phyloP scores from a whole-genome alignment of 2,329 filamentous ascomycete species.

The Aureobasidium vineae region DNA sequence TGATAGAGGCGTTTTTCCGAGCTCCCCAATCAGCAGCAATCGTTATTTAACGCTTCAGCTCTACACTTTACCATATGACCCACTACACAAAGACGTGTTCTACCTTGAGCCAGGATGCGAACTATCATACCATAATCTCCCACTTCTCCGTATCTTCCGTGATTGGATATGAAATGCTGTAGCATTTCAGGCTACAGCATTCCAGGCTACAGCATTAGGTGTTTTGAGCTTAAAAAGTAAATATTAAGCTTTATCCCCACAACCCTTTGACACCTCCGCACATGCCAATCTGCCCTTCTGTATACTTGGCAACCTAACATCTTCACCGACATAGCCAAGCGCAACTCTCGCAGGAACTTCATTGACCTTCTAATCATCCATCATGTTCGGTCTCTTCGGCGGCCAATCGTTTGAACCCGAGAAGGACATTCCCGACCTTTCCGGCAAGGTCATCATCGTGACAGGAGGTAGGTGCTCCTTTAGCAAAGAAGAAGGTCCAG shows the following conservation, averaged over 20 bases:
- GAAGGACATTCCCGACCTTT: constrained; percentile 43
- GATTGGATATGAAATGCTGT: neutral
- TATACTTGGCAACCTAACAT: neutral
- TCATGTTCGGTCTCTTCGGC: constrained; percentile 25
- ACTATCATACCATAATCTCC: neutral
- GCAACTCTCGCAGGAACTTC: neutral
- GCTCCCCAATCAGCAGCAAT: constrained; percentile 4
- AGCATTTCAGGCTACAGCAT: too few species aligned
- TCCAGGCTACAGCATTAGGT: too few species aligned
- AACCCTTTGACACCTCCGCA: neutral
- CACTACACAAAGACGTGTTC: too few species aligned
- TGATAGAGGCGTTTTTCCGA: constrained; percentile 10
- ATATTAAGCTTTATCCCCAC: constrained; percentile 15
- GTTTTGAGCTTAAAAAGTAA: neutral
- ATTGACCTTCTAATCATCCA: neutral
- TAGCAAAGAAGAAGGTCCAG: neutral
- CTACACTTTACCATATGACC: neutral
- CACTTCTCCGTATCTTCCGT: neutral
- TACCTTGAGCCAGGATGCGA: neutral
- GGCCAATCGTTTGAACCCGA: constrained; percentile 36
- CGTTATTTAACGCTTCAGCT: neutral
- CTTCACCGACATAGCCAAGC: neutral
- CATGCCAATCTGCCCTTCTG: neutral
- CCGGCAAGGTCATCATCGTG: constrained; percentile 45
- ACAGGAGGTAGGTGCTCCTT: constrained; percentile 40